phyloP scores from a whole-genome alignment of 441 rosid genomes.

The Flueggea neowawraea region DNA sequence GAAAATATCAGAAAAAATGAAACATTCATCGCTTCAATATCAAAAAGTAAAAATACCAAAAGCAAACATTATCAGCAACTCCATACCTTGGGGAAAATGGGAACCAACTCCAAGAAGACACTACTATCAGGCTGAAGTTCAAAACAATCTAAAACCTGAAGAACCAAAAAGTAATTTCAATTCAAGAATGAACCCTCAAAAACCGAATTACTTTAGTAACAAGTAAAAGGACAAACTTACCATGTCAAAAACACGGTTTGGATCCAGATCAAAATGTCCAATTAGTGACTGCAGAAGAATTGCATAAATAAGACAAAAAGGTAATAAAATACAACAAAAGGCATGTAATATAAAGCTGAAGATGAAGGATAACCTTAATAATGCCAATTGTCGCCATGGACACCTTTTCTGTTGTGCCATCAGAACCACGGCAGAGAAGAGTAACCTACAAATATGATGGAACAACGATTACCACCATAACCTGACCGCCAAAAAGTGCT shows the following conservation, averaged over 20 bases:
- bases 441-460: constrained; percentile 61
- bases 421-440: constrained; percentile 84
- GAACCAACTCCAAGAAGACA: constrained; percentile 83
- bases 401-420: constrained; percentile 61
- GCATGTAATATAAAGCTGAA: constrained; percentile 10
- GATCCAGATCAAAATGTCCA: constrained; percentile 99
- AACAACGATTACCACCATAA: not conserved
- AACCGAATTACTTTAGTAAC: not conserved
- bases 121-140: constrained; percentile 84
- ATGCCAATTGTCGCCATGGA: constrained; percentile 91
- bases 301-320: constrained; percentile 25
- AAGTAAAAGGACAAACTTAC: constrained; percentile 49
- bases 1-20: not conserved
- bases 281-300: constrained; percentile 81
- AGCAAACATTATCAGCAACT: constrained; percentile 4
- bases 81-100: constrained; percentile 94
- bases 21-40: too few relatives aligned
- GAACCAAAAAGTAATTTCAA: too few relatives aligned
- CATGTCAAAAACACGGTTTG: constrained; percentile 99
- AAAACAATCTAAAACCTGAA: constrained; percentile 95
- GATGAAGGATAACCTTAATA: constrained; percentile 68
- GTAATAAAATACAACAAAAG: constrained; percentile 15
- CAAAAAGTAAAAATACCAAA: constrained; percentile 1
- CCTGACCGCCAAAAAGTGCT: not conserved
- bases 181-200: constrained; percentile 21